These are phyloP conservation scores for Rhexocercosporidium sp. DNA, from an alignment of 2,329 filamentous ascomycete genomes.

Conservation along the genomic window DNA sequence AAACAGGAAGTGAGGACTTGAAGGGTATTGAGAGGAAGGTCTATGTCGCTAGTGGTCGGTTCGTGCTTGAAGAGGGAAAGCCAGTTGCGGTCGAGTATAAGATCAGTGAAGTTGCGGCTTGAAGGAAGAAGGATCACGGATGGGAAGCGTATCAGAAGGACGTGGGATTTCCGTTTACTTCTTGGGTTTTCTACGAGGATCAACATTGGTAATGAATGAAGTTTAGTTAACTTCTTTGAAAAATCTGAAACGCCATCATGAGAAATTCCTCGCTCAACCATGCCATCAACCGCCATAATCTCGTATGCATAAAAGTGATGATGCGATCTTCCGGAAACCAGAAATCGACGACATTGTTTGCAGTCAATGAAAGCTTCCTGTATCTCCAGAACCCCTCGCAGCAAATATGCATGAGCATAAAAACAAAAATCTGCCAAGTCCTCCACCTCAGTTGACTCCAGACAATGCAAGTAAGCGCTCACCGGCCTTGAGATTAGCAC, in stretches of 20 bases:
- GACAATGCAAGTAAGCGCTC: slow-evolving; percentile 55
- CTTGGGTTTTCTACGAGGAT: slow-evolving; percentile 5
- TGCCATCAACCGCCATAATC: slow-evolving; percentile 27
- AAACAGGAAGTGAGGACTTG: slow-evolving; percentile 45
- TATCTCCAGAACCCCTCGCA: neutral
- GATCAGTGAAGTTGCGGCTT: slow-evolving; percentile 46
- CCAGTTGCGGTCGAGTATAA: slow-evolving; percentile 49
- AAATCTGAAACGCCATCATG: slow-evolving; percentile 33
- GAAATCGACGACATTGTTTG: neutral
- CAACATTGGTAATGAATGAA: slow-evolving; percentile 9
- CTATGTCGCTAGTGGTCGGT: slow-evolving; percentile 50
- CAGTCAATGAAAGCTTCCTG: neutral
- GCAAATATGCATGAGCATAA: neutral
- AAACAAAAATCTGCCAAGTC: neutral
- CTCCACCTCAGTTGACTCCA: slow-evolving; percentile 20
- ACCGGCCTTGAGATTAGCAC: slow-evolving; percentile 65
- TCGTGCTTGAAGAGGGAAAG: slow-evolving; percentile 45
- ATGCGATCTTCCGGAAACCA: slow-evolving; percentile 16
- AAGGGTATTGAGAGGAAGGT: slow-evolving; percentile 46
- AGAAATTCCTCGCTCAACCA: slow-evolving; percentile 30
- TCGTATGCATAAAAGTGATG: slow-evolving; percentile 28
- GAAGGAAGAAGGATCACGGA: neutral
- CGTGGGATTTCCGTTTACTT: neutral
- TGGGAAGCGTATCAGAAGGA: neutral
- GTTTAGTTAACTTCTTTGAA: slow-evolving; percentile 5